These are phyloP conservation scores for Fagopyrum homotropicum DNA, from an alignment of 148 eudicot genomes.

Conservation along the genomic window DNA sequence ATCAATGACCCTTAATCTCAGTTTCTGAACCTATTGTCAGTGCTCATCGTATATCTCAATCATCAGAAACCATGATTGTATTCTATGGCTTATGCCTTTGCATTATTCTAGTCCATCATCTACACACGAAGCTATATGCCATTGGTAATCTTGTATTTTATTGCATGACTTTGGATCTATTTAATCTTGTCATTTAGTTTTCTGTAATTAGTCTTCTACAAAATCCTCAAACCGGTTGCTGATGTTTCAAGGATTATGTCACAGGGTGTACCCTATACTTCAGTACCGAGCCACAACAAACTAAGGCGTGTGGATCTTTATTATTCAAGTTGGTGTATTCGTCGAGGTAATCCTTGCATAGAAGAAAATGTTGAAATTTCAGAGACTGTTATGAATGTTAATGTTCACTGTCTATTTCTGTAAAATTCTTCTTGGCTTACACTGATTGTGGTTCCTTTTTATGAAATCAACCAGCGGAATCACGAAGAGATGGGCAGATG, in stretches of 20 bases:
- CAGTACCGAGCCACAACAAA: constrained; percentile 60
- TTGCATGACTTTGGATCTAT: background rate
- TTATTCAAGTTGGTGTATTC: constrained; percentile 95
- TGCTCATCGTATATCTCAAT: background rate
- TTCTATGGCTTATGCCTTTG: background rate
- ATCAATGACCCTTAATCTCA: too few relatives aligned
- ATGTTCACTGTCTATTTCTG: background rate
- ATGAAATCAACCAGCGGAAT: constrained; percentile 43
- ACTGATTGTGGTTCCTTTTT: background rate
- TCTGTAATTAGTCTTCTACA: background rate
- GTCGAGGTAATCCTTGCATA: constrained; percentile 45
- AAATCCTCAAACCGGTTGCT: background rate
- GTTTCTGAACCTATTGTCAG: too few relatives aligned
- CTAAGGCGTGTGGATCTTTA: constrained; percentile 87
- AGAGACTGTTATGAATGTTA: background rate
- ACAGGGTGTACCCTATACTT: constrained; percentile 69
- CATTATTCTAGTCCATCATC: background rate
- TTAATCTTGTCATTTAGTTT: background rate
- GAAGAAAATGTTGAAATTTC: background rate
- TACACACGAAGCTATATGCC: background rate
- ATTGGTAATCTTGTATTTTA: background rate
- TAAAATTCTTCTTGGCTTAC: too few relatives aligned
- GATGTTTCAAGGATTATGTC: background rate
- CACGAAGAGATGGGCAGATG: constrained; percentile 48
- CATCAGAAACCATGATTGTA: background rate